These are phyloP conservation scores for Smallanthus sonchifolius DNA, from an alignment of 129 eudicot genomes.

Conservation along the genomic window DNA sequence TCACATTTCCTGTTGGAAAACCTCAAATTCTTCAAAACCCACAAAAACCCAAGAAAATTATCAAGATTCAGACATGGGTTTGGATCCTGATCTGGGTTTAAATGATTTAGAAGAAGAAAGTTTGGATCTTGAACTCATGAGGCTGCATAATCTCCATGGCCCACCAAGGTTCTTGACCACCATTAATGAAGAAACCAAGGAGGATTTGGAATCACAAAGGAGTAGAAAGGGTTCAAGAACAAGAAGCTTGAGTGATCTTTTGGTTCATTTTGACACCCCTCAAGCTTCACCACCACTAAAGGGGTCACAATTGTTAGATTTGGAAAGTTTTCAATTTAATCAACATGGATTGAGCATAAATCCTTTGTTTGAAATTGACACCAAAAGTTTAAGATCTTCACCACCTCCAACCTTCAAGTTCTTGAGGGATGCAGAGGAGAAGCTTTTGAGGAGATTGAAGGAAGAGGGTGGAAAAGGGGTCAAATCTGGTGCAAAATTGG, in stretches of 20 bases:
- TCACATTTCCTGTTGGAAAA: conserved; percentile 57
- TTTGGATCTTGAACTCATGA: conserved; percentile 73
- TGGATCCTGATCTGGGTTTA: conserved; percentile 24
- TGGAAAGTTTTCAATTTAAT: conserved; percentile 22
- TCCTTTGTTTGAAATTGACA: conserved; percentile 57
- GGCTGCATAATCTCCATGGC: conserved; percentile 83
- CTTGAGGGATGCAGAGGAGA: conserved; percentile 87
- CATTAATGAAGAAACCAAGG: conserved; percentile 81
- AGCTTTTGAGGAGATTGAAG: conserved; percentile 44
- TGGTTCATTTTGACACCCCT: conserved; percentile 33
- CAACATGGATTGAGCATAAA: conserved; percentile 50
- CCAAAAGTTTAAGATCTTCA: conserved; percentile 52
- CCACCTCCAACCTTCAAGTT: conserved; percentile 94
- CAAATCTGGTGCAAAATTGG: conserved; percentile 16
- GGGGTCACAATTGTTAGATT: conserved; percentile 13
- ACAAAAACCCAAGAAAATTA: conserved; percentile 30
- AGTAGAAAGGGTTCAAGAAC: conserved; percentile 81
- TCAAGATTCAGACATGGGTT: conserved; percentile 46
- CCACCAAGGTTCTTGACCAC: conserved; percentile 93
- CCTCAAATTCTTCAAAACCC: conserved; percentile 24
- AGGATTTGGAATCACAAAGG: conserved; percentile 76
- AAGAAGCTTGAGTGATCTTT: conserved; percentile 68
- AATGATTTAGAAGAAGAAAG: conserved; percentile 54
- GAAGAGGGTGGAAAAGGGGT: conserved; percentile 44
- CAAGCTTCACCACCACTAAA: conserved; percentile 35